phyloP scores from a whole-genome alignment of 169 alveolate species.

The Plasmodium knowlesi region DNA sequence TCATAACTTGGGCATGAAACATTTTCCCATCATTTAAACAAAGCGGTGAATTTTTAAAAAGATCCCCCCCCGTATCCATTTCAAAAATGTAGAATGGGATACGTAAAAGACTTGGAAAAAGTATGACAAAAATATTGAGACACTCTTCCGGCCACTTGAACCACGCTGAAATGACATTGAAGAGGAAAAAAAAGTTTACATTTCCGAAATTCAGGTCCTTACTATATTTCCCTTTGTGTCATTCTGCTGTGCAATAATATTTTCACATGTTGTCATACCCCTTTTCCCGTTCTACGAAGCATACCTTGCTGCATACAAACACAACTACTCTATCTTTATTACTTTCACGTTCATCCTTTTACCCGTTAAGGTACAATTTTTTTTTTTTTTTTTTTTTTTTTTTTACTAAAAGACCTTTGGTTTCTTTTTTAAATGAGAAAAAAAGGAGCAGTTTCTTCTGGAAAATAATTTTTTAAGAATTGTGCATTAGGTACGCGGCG shows the following conservation, averaged over 20 bases:
- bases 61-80: neutral
- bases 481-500: neutral
- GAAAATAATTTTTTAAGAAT: conserved; percentile 10
- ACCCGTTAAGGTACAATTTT: neutral
- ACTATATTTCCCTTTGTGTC: neutral
- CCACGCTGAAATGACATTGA: neutral
- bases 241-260: neutral
- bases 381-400: neutral
- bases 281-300: neutral
- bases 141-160: neutral
- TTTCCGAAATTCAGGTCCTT: neutral
- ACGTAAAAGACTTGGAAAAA: neutral
- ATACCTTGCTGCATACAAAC: neutral
- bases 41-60: neutral
- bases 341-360: neutral
- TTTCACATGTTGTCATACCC: neutral
- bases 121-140: neutral
- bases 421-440: neutral
- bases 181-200: neutral
- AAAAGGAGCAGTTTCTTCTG: neutral
- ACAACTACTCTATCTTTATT: neutral
- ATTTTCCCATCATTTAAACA: neutral
- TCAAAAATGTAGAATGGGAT: neutral
- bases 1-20: neutral
- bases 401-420: conserved; percentile 19